Evolutionary conservation across 352 stramenopile species (phyloP), one percentile per base, ranked within the genome.

Genomic region (Phytophthora brassicae): DNA sequence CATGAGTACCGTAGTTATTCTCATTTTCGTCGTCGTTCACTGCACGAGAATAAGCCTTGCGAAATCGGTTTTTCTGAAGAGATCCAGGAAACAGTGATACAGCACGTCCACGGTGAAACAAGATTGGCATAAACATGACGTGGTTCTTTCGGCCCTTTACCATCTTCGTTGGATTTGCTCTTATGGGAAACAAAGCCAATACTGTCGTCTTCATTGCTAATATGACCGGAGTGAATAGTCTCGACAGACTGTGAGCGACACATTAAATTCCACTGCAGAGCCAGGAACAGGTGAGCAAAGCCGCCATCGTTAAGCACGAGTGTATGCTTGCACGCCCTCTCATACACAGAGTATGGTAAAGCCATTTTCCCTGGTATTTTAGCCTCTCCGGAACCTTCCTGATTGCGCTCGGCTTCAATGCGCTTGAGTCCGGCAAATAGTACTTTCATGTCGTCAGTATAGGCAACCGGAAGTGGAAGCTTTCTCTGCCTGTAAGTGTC

Each of bases 221-320:
- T 0, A 68, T 35, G 20, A 66, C 58, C 20, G 54, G 59, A 14
- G 33, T 68, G 19, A 11, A 73, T 12, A 0, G 51, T 73, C 31
- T 73, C 14, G 14, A 68, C 64, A 3, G 55, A 68, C 3, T 51
- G 51, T 2, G 55, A 66, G 9, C 60, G 42, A 22, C 58, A 69
- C 66, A 67, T 70, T 0, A 70, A 14, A 51, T 74, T 70, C 60
- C 66, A 67, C 48, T 74, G 66, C 0, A 57, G 60, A 13, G 31
- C 60, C 2, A 74, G 33, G 56, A 70, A 74, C 4, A 64, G 29
- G 47, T 67, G 60, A 5, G 56, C 36, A 55, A 71, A 66, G 0
- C 54, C 61, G 23, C 9, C 5, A 39, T 60, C 61, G 23, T 60
- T 43, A 2, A 38, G 31, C 31, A 16, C 12, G 7, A 38, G 7